Evolutionary conservation across 192 early-diverging fungal genomes (phyloP).

Genomic region (Globomyces pollinis-pini): DNA sequence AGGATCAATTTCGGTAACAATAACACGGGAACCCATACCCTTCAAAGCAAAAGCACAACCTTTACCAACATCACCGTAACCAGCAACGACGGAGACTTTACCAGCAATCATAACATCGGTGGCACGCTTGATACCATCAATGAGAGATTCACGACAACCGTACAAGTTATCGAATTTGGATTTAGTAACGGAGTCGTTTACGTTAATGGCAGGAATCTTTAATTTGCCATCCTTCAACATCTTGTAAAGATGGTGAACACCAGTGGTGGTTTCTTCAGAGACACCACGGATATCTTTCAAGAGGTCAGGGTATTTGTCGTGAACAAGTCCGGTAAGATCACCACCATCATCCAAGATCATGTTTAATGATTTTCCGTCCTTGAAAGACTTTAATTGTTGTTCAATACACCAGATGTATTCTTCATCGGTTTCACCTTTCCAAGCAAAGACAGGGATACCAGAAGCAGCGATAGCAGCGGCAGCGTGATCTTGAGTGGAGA

Average conservation of each 20-base stretch:
- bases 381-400: conserved; percentile 86
- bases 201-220: conserved; percentile 98
- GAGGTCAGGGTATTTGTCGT: conserved; percentile 90
- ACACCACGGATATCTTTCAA: conserved; percentile 83
- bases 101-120: conserved; percentile 99
- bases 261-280: conserved; percentile 99
- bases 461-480: conserved; percentile 95
- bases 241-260: conserved; percentile 99
- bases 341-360: conserved; percentile 99
- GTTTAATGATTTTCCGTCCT: conserved; percentile 89
- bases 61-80: conserved; percentile 99
- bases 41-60: conserved; percentile 95
- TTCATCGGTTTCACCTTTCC: conserved; percentile 99
- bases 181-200: conserved; percentile 99
- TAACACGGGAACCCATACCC: conserved; percentile 97
- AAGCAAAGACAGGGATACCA: conserved; percentile 90
- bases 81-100: conserved; percentile 95
- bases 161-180: conserved; percentile 99
- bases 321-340: conserved; percentile 92
- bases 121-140: conserved; percentile 99
- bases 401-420: conserved; percentile 99
- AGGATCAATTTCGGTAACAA: conserved; percentile 97
- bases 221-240: conserved; percentile 94
- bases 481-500: conserved; percentile 99
- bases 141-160: conserved; percentile 98